Percentiles rank a stretch among this genome's conserved stretches.
Conservation (phyloP, 371 early-diverging fungal genomes). For the Rhizopus microsporus region DNA sequence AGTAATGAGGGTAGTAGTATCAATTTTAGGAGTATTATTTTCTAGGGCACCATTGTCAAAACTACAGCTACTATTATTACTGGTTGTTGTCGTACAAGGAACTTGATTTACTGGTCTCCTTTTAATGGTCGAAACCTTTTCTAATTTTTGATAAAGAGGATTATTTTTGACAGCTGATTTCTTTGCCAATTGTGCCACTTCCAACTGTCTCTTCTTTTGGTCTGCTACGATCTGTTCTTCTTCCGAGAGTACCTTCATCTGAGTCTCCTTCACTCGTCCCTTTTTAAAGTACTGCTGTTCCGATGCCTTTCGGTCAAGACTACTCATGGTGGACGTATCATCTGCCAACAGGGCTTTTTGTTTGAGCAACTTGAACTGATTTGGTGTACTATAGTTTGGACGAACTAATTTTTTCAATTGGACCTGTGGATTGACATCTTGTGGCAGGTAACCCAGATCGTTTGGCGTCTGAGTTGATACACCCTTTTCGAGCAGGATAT, state of each 20-base stretch:
- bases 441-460: conserved; percentile 26
- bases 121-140: conserved; percentile 12
- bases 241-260: conserved; percentile 24
- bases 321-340: conserved; percentile 2
- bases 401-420: conserved; percentile 7
- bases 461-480: conserved; percentile 20
- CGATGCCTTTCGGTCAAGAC: conserved; percentile 12
- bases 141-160: conserved; percentile 38
- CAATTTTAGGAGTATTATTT: no score
- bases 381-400: conserved; percentile 28
- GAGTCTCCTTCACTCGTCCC: conserved; percentile 29
- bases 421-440: conserved; percentile 11
- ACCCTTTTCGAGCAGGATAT: conserved; percentile 22
- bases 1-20: no score
- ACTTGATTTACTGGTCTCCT: not conserved
- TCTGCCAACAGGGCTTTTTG: conserved; percentile 17
- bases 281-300: conserved; percentile 24
- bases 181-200: conserved; percentile 27
- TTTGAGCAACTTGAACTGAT: conserved; percentile 24
- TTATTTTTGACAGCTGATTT: conserved; percentile 35
- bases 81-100: no score
- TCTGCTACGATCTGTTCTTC: conserved; percentile 20
- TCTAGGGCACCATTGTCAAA: no score
- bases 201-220: conserved; percentile 20
- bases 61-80: no score